Base-by-base conservation (phyloP, 129 eudicot species). In the Flaveria ramosissima region DNA sequence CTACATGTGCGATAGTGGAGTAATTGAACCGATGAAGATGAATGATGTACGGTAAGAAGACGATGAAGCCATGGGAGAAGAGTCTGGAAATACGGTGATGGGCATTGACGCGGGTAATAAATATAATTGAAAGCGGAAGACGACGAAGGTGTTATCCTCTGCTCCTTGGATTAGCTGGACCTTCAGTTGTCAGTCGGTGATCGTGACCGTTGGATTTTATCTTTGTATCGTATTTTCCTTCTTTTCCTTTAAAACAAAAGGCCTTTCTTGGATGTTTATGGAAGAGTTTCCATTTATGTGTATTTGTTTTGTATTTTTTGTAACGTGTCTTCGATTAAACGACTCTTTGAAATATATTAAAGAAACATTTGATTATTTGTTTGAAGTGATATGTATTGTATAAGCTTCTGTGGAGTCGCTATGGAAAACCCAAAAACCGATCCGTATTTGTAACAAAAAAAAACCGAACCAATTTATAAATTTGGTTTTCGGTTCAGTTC, bases 91-190 rank as follows among this genome's bases (percentile, higher is more conserved):
- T 48, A 61, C 26, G 63, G 52, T 53, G 81, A 51, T 72, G 72
- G 77, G 64, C 53, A 71, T 79, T 72, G 83, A 72, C 57, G 83
- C 78, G 83, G 82, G 83, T 73, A 80, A 80, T 80, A 61, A 63
- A 80, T 41, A 52, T 60, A 64, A 80, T 80, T 80, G 78, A 73
- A 80, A 64, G 78, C 68, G 74, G 83, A 65, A 47, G 83, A 80
- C 73, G 83, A 80, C 78, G 74, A 73, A 72, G 76, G 70, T 26
- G 27, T 71, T 48, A 64, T 41, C 66, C 39, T 39, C 65, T 70
- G 76, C 50, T 60, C 12, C 11, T 14, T 20, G 26, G 64, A 30
- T 78, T 47, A 80, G 84, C 84, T 80, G 84, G 79, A 67, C 71
- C 79, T 26, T 67, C 62, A 30, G 70, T 19, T 80, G 84, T 80